phyloP scores from a whole-genome alignment of 352 stramenopile genomes.

The Pythium apleroticum region DNA sequence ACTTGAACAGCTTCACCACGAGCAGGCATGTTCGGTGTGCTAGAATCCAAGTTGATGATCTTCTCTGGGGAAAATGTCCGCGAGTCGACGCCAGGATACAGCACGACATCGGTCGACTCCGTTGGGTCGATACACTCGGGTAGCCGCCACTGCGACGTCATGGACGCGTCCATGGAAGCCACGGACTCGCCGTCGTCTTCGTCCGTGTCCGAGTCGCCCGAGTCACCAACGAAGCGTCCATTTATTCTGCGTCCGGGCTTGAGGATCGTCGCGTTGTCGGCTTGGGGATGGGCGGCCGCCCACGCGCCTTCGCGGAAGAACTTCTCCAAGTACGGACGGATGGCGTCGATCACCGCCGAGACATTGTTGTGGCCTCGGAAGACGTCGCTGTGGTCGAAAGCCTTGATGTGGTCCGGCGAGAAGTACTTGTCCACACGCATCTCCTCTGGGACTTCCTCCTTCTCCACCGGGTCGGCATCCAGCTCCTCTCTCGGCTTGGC shows the following conservation, averaged over 20 bases:
- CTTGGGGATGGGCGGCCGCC: conserved; percentile 6
- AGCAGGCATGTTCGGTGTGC: not conserved
- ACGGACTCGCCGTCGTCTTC: conserved; percentile 16
- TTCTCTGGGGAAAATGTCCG: conserved; percentile 54
- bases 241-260: conserved; percentile 26
- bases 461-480: conserved; percentile 21
- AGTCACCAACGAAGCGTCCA: conserved; percentile 31
- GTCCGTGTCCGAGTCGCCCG: conserved; percentile 36
- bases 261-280: conserved; percentile 34
- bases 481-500: conserved; percentile 27
- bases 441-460: conserved; percentile 32
- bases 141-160: conserved; percentile 36
- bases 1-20: conserved; percentile 13
- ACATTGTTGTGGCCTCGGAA: conserved; percentile 64
- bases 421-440: conserved; percentile 59
- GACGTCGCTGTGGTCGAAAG: conserved; percentile 53
- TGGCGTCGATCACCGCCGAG: conserved; percentile 56
- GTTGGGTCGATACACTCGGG: conserved; percentile 48
- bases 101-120: conserved; percentile 46
- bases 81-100: conserved; percentile 51
- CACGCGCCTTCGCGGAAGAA: conserved; percentile 40
- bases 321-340: conserved; percentile 51
- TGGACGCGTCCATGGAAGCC: not conserved
- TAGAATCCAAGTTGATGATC: conserved; percentile 52
- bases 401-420: conserved; percentile 31